Evolutionary conservation across 2,329 filamentous ascomycete species (phyloP), one percentile per base, ranked within the genome.

Genomic region (Colletotrichum ledebouriae): DNA sequence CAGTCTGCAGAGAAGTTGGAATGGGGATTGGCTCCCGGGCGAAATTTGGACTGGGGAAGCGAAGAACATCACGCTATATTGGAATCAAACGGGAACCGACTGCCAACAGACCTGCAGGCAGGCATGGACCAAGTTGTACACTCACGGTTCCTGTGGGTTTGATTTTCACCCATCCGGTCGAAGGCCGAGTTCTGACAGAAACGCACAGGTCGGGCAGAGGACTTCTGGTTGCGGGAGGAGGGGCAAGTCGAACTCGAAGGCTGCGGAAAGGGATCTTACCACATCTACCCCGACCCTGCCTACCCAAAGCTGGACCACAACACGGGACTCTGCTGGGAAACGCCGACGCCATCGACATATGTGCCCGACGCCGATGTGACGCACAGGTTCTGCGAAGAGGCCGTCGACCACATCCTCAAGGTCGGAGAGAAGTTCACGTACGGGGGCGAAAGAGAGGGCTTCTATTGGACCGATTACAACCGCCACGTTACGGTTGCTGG

Each of bases 381-480:
- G 11, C 42, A 44, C 2, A n/a, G 46, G 15, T 67, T 67, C 20
- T 67, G 64, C 53, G 17, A 50, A 3, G 50, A 46, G 17, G 52
- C 59, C 12, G n/a, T 67, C 17, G 10, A 4, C 2, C 17, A 29
- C 25, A 44, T 67, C 4, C 12, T 25, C 2, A 13, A 57, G 3
- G 22, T 15, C 15, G 52, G 52, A 2, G 37, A 34, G 25, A 6
- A 42, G 5, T 67, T 67, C 20, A 39, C 53, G 17, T 20, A 41
- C 15, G 33, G 17, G 6, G 15, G 11, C 2, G 25, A 55, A 25
- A 29, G 53, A 11, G 44, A 44, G 22, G 64, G 64, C 9, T 63
- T 42, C 15, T 67, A 57, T 15, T 67, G 59, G 59, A 67, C 59
- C 6, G 60, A 63, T n/a, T 67, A 67, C 29, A 58, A 63, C 64